Conservation (phyloP, 805 yeast species). For the Candida odintsovae region DNA sequence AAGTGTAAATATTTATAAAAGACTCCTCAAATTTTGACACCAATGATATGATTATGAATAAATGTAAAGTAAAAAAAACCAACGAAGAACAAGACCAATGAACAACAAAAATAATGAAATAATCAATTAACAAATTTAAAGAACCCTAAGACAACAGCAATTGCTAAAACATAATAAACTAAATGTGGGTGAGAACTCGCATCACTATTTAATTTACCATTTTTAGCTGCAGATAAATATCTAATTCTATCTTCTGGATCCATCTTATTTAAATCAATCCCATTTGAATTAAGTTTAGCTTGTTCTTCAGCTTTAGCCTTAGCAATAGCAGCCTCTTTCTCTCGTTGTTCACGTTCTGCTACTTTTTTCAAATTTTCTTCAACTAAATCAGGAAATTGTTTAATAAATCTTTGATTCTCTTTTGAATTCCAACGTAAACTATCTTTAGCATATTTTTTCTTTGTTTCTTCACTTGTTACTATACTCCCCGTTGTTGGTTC, state of each 20-base stretch:
- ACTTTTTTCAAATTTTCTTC: constrained; percentile 26
- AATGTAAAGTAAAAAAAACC: background rate
- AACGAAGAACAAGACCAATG: background rate
- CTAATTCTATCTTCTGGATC: constrained; percentile 65
- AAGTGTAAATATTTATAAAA: background rate
- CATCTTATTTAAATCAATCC: constrained; percentile 30
- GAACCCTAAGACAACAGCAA: constrained; percentile 25
- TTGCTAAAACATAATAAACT: constrained; percentile 29
- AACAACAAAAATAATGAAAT: background rate
- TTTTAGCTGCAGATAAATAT: constrained; percentile 25
- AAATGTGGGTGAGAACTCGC: constrained; percentile 9
- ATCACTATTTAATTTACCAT: background rate
- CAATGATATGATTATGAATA: background rate
- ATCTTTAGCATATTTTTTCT: constrained; percentile 49
- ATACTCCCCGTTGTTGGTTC: constrained; percentile 85
- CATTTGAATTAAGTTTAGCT: constrained; percentile 25
- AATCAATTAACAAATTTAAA: constrained; percentile 14
- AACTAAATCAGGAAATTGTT: constrained; percentile 66
- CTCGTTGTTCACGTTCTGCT: constrained; percentile 17
- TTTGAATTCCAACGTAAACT: constrained; percentile 56
- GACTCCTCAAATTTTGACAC: background rate
- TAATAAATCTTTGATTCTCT: constrained; percentile 50
- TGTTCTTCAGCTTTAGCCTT: constrained; percentile 10
- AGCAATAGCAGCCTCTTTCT: constrained; percentile 5
- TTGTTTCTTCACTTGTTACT: constrained; percentile 52